Evolutionary conservation across 345 rosid species (phyloP).

Genomic region (Arabidopsis arenosa): DNA sequence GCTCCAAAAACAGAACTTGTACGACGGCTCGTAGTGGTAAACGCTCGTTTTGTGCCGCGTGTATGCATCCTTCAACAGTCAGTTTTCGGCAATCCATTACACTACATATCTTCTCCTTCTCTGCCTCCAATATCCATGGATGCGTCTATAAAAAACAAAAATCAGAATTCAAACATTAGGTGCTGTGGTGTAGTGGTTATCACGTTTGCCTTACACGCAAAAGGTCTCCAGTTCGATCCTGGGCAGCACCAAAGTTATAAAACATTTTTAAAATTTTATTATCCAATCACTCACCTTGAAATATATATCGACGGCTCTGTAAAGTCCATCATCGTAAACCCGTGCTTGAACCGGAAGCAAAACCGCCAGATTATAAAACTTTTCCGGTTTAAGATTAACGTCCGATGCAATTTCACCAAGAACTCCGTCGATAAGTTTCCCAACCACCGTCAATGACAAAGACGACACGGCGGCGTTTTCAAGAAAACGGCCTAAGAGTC

Average conservation of each 20-base stretch:
- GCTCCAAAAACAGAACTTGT: conserved; percentile 80
- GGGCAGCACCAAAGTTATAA: conserved; percentile 19
- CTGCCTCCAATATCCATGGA: conserved; percentile 72
- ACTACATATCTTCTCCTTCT: conserved; percentile 76
- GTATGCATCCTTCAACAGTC: conserved; percentile 87
- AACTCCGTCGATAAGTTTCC: conserved; percentile 79
- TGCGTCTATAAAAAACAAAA: conserved; percentile 53
- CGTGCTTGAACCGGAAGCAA: conserved; percentile 74
- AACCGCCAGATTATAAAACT: conserved; percentile 62
- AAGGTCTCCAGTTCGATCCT: conserved; percentile 44
- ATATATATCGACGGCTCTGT: conserved; percentile 82
- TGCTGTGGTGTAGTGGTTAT: conserved; percentile 45
- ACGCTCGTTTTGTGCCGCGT: conserved; percentile 94
- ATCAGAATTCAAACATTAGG: background rate
- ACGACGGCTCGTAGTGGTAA: conserved; percentile 84
- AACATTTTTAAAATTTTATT: background rate
- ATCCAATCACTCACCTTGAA: conserved; percentile 60
- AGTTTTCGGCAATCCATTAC: conserved; percentile 77
- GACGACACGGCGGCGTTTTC: conserved; percentile 49
- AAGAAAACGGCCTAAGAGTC: conserved; percentile 64
- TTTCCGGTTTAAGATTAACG: conserved; percentile 71
- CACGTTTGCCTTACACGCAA: conserved; percentile 47
- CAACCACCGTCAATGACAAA: conserved; percentile 65
- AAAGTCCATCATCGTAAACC: conserved; percentile 81
- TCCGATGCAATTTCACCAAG: conserved; percentile 89